Evolutionary conservation across 2,329 filamentous ascomycete species (phyloP), one percentile per base, ranked within the genome.

Genomic region (Fusarium keratoplasticum): DNA sequence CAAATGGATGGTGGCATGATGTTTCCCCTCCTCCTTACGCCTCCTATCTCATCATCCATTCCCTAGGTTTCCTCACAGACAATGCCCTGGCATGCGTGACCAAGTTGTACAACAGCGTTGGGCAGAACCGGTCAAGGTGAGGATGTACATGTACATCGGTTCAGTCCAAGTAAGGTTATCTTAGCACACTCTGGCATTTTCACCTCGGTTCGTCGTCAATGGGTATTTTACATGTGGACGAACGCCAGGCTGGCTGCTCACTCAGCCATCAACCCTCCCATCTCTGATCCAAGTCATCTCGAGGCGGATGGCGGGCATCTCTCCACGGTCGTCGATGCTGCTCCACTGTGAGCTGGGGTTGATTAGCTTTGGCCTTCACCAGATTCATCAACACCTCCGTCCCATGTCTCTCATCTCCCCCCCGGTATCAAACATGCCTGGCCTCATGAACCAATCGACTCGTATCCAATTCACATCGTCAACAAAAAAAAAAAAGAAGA

Each of bases 151-250:
- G 71, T 74, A 65, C 71, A 20, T 67, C 50, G 36, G 47, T 65
- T 63, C 67, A 55, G 42, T 61, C 36, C 40, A 69, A 71, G 55
- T 69, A 74, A 74, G 71, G 68, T 74, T 74, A 74, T 74, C 71
- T 74, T 74, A 73, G 71, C 71, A 74, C 71, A 33, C 67, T 64
- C 29, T 36, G 64, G 20, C n/a, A 25, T 29, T 36, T 60, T 22
- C 50, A 40, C 71, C 71, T 74, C 71, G 71, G 71, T 66, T 42
- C 67, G 27, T 44, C 35, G 10, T 66, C 52, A n/a, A 55, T 50
- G 44, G 18, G n/a, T 16, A 35, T 64, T 74, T 74, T 66, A 72
- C 72, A 74, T 74, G 72, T 57, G 54, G 33, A 69, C 38, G 25
- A 27, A 38, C 33, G 58, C 61, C 13, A 52, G 36, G 18, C 8